Percentiles rank a stretch among this genome's conserved stretches.
Conservation (phyloP, 176 grass and related monocot species). For the Cenchrus fungigraminus region DNA sequence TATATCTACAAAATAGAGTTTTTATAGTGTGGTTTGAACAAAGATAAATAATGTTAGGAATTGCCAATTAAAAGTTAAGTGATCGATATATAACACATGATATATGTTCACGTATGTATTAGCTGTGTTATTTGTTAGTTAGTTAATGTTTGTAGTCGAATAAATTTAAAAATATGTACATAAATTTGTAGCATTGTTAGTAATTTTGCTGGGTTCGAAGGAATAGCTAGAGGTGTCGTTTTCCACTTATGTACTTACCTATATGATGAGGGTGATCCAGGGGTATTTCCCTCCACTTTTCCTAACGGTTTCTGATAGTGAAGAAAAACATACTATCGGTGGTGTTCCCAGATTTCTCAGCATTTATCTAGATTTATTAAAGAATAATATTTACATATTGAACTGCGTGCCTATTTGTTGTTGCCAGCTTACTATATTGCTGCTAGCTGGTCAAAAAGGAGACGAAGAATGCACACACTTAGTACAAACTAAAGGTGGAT, state of each 20-base stretch:
- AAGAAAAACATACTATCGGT: not conserved
- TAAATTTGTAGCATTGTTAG: not conserved
- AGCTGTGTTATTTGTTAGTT: not conserved
- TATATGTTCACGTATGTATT: not conserved
- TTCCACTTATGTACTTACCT: not conserved
- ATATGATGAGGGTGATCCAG: not conserved
- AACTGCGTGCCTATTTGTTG: slow-evolving; percentile 1
- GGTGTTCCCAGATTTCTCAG: not conserved
- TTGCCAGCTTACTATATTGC: slow-evolving; percentile 9
- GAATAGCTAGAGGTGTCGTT: not conserved
- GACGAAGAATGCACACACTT: slow-evolving; percentile 31
- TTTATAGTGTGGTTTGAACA: too few relatives aligned
- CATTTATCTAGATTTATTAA: not conserved
- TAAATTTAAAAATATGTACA: not conserved
- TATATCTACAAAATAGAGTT: too few relatives aligned
- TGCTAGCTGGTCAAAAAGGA: slow-evolving; percentile 45
- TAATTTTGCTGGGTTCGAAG: not conserved
- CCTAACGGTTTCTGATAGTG: not conserved
- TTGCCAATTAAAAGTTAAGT: too few relatives aligned
- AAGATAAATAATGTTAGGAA: not conserved
- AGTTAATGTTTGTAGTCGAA: not conserved
- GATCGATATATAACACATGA: not conserved
- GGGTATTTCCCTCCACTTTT: not conserved
- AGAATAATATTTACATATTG: slow-evolving; percentile 8
- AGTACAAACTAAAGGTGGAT: slow-evolving; percentile 55